Evolutionary conservation across 148 eudicot species (phyloP).

Genomic region (Amaranthus hypochondriacus): DNA sequence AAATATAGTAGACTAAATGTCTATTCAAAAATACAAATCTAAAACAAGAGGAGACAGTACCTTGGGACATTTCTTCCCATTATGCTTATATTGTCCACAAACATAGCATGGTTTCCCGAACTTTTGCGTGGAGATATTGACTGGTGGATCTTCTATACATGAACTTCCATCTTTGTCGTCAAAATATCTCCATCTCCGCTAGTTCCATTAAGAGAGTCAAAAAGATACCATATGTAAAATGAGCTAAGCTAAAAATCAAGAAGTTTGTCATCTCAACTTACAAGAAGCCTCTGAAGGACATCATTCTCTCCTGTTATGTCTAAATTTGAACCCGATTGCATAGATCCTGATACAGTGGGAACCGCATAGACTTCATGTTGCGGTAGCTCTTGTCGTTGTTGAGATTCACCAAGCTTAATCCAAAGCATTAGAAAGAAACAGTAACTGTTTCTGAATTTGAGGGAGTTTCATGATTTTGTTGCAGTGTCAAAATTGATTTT

Average conservation of each 20-base stretch:
- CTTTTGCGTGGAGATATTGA: not conserved
- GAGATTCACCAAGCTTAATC: slow-evolving; percentile 17
- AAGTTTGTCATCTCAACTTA: slow-evolving; percentile 23
- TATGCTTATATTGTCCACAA: slow-evolving; percentile 29
- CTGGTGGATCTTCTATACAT: slow-evolving; percentile 12
- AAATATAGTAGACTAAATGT: not conserved
- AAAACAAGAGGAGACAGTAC: slow-evolving; percentile 14
- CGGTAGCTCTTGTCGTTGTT: slow-evolving; percentile 2
- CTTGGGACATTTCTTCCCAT: slow-evolving; percentile 31
- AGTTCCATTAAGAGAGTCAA: slow-evolving; percentile 5
- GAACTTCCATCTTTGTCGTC: slow-evolving; percentile 21
- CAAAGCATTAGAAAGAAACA: not conserved
- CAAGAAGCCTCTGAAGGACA: slow-evolving; percentile 33
- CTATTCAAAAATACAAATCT: not conserved
- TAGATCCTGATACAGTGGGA: not conserved
- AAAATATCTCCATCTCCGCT: slow-evolving; percentile 34
- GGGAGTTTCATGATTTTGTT: not conserved
- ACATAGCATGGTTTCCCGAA: slow-evolving; percentile 29
- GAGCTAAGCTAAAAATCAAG: not conserved
- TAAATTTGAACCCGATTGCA: slow-evolving; percentile 10
- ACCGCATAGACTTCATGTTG: not conserved
- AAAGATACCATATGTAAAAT: not conserved
- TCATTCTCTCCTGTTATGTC: slow-evolving; percentile 14
- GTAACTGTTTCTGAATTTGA: not conserved
- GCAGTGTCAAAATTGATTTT: not conserved